A percentile compares a stretch with the other conserved stretches of the same genome.
Evolutionary conservation across 2,329 filamentous ascomycete species (phyloP).

Genomic region (Monosporascus sp.): DNA sequence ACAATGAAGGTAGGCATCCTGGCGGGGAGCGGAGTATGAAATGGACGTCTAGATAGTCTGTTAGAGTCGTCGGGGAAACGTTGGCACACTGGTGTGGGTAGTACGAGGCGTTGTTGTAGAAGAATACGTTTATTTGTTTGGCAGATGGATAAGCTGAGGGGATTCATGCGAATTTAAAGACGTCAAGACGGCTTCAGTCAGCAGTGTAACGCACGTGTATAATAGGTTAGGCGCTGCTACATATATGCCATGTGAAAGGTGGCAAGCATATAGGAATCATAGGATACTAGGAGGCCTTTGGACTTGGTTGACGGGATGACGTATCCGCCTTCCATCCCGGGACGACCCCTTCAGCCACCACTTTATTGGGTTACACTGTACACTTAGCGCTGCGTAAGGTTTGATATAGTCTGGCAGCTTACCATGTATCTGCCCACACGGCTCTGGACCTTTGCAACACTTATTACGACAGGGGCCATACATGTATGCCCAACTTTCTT

Average conservation of each 20-base stretch:
- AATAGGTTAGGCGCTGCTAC: too few species aligned
- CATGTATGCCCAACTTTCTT: too few species aligned
- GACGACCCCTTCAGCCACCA: too few species aligned
- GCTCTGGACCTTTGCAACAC: too few species aligned
- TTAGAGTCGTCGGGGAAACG: neutral
- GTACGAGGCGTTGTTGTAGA: conserved; percentile 3
- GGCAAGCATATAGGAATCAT: too few species aligned
- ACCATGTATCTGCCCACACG: too few species aligned
- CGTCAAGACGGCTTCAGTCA: neutral
- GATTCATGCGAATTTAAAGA: conserved; percentile 6
- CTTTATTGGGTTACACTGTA: too few species aligned
- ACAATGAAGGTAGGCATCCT: conserved; percentile 56
- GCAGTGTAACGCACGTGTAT: neutral
- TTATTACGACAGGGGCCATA: too few species aligned
- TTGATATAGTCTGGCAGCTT: too few species aligned
- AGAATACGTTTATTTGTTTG: conserved; percentile 4
- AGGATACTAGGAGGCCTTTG: neutral
- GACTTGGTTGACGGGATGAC: neutral
- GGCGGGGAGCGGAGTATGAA: conserved; percentile 10
- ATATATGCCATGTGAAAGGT: too few species aligned
- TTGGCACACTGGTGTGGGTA: neutral
- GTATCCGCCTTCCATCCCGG: neutral
- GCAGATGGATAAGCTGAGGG: conserved; percentile 1
- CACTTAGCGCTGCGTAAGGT: too few species aligned
- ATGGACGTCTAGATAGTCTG: conserved; percentile 1